Conservation (phyloP, 1,284 basidiomycete genomes). For the Exsudoporus floridanus region DNA sequence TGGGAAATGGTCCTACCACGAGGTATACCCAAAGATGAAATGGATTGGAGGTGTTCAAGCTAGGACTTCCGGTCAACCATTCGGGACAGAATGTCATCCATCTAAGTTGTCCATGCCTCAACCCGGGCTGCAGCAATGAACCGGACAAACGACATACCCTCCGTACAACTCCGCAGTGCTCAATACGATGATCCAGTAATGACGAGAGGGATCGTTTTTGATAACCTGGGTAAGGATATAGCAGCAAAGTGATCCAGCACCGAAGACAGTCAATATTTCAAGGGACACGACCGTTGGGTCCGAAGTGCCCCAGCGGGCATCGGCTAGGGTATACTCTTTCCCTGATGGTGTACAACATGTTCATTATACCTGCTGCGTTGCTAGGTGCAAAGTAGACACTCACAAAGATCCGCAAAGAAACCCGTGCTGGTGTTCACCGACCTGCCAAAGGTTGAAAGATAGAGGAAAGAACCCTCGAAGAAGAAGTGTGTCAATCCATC, state of each 20-base stretch:
- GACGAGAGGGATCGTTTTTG: slow-evolving; percentile 61
- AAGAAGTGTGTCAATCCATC: slow-evolving; percentile 78
- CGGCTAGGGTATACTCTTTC: slow-evolving; percentile 73
- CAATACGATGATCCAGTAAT: slow-evolving; percentile 79
- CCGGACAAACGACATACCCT: slow-evolving; percentile 46
- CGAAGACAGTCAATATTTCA: slow-evolving; percentile 79
- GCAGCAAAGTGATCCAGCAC: slow-evolving; percentile 68
- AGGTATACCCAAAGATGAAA: slow-evolving; percentile 59
- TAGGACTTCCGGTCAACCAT: slow-evolving; percentile 76
- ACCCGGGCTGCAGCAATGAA: background rate
- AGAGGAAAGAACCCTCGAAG: slow-evolving; percentile 78
- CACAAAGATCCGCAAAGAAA: slow-evolving; percentile 75
- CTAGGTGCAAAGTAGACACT: slow-evolving; percentile 26
- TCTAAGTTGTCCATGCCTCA: slow-evolving; percentile 34
- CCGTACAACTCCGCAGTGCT: slow-evolving; percentile 77
- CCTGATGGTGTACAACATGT: slow-evolving; percentile 33
- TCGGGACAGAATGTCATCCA: slow-evolving; percentile 87
- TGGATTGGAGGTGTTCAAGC: slow-evolving; percentile 66
- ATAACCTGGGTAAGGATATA: slow-evolving; percentile 67
- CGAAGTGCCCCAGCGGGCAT: slow-evolving; percentile 74
- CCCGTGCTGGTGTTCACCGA: slow-evolving; percentile 69
- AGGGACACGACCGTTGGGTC: slow-evolving; percentile 80
- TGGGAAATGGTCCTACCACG: slow-evolving; percentile 37
- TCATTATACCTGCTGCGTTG: background rate
- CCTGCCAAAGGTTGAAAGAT: slow-evolving; percentile 68